Conservation (phyloP, 495 filamentous ascomycete genomes). For the Pseudoneurospora amorphoporcata region DNA sequence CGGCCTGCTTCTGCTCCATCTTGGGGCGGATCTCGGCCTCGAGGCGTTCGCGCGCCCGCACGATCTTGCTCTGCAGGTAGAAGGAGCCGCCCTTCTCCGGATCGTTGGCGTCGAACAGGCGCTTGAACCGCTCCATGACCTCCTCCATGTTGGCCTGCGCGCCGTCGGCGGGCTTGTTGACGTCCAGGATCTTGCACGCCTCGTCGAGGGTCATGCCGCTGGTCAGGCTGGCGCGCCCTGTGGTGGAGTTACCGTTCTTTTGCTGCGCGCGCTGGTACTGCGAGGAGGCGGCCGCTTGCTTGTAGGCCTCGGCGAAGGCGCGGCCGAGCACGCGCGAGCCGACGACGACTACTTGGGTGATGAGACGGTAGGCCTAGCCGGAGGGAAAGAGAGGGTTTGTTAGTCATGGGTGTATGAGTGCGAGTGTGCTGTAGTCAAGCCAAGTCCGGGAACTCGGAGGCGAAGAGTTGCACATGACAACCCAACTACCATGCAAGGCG, state of each 20-base stretch:
- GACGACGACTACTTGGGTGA: constrained; percentile 84
- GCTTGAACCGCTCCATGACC: constrained; percentile 83
- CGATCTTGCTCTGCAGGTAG: constrained; percentile 93
- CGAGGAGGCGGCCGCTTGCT: constrained; percentile 76
- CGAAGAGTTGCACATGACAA: not conserved
- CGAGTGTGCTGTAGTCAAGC: not conserved
- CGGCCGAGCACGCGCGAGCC: constrained; percentile 86
- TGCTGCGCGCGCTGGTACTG: constrained; percentile 66
- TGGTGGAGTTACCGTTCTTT: constrained; percentile 30
- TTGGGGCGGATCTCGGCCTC: constrained; percentile 61
- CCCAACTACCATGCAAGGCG: not conserved
- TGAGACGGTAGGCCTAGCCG: constrained; percentile 79
- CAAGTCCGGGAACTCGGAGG: not conserved
- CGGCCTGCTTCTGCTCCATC: constrained; percentile 40
- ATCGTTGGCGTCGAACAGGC: constrained; percentile 86
- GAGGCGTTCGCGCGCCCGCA: constrained; percentile 83
- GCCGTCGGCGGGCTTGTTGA: constrained; percentile 67
- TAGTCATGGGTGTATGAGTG: not conserved
- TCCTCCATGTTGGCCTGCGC: constrained; percentile 67
- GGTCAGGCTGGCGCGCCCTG: constrained; percentile 37
- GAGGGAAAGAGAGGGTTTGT: not conserved
- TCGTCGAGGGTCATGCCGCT: constrained; percentile 83
- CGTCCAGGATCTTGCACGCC: constrained; percentile 95
- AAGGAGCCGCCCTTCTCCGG: constrained; percentile 94
- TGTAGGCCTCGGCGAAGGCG: constrained; percentile 84